phyloP scores from a whole-genome alignment of 768 basidiomycete species.

The Termitomyces sp. region DNA sequence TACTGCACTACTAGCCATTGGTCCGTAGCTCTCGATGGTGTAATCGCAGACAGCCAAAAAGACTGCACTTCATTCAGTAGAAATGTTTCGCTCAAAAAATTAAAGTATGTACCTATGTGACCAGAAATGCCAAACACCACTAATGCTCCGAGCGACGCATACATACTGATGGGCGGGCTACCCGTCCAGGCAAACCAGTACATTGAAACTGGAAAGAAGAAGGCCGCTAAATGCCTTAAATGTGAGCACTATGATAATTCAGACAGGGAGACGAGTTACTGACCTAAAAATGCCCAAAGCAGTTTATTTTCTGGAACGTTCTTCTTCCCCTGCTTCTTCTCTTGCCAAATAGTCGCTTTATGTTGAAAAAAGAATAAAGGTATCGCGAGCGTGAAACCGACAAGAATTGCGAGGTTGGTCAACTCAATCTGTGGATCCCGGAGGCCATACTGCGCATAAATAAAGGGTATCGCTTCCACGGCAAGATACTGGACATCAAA shows the following conservation, averaged over 20 bases:
- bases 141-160: slow-evolving; percentile 15
- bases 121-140: slow-evolving; percentile 15
- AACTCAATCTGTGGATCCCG: slow-evolving; percentile 12
- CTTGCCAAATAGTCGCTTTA: slow-evolving; percentile 9
- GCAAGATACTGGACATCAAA: slow-evolving; percentile 13
- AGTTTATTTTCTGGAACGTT: slow-evolving; percentile 17
- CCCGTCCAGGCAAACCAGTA: slow-evolving; percentile 20
- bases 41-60: slow-evolving; percentile 17
- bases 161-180: slow-evolving; percentile 13
- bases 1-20: slow-evolving; percentile 18
- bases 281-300: slow-evolving; percentile 14
- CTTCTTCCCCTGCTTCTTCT: slow-evolving; percentile 11
- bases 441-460: slow-evolving; percentile 15
- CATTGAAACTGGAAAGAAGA: slow-evolving; percentile 18
- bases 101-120: slow-evolving; percentile 13
- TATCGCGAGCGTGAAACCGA: slow-evolving; percentile 13
- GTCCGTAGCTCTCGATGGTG: slow-evolving; percentile 18
- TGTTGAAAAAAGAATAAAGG: slow-evolving; percentile 14
- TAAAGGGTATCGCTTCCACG: slow-evolving; percentile 15
- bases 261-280: too few relatives aligned
- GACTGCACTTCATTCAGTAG: slow-evolving; percentile 3
- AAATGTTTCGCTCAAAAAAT: background rate
- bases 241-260: background rate
- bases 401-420: slow-evolving; percentile 12
- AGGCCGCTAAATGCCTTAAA: slow-evolving; percentile 7